A percentile compares a stretch with the other conserved stretches of the same genome.
Evolutionary conservation across 2,329 filamentous ascomycete genomes (phyloP).

Genomic region (Phyllosticta paracitricarpa): DNA sequence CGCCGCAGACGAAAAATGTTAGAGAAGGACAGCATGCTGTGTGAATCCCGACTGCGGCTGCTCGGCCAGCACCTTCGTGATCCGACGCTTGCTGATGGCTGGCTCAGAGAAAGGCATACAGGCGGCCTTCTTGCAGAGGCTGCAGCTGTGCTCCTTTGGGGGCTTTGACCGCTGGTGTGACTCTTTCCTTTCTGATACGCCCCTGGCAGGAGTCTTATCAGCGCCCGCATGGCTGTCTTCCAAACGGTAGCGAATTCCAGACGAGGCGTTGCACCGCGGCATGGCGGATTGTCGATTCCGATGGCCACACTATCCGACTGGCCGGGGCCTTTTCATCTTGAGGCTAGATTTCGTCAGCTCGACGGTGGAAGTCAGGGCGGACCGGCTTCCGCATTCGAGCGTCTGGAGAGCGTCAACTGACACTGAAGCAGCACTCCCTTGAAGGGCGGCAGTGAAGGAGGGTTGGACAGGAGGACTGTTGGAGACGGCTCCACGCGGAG

Average conservation of each 20-base stretch:
- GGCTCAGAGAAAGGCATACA: background rate
- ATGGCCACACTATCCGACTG: background rate
- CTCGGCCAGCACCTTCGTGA: background rate
- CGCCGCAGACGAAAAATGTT: background rate
- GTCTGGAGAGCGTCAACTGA: background rate
- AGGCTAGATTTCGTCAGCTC: background rate
- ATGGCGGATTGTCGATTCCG: background rate
- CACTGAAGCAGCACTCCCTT: background rate
- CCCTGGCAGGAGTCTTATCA: background rate
- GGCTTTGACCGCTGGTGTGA: background rate
- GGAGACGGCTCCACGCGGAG: background rate
- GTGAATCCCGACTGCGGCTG: background rate
- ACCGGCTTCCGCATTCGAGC: background rate
- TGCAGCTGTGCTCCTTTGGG: background rate
- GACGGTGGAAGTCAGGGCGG: background rate
- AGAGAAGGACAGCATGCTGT: background rate
- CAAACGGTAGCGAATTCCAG: background rate
- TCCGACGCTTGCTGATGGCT: background rate
- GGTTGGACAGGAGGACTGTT: background rate
- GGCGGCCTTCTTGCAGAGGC: background rate
- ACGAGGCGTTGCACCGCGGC: background rate
- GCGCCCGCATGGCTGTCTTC: background rate
- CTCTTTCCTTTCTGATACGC: background rate
- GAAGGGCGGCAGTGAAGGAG: background rate
- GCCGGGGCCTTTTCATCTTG: background rate